Conservation (phyloP, 1,284 basidiomycete species). For the Ustilago esculenta region DNA sequence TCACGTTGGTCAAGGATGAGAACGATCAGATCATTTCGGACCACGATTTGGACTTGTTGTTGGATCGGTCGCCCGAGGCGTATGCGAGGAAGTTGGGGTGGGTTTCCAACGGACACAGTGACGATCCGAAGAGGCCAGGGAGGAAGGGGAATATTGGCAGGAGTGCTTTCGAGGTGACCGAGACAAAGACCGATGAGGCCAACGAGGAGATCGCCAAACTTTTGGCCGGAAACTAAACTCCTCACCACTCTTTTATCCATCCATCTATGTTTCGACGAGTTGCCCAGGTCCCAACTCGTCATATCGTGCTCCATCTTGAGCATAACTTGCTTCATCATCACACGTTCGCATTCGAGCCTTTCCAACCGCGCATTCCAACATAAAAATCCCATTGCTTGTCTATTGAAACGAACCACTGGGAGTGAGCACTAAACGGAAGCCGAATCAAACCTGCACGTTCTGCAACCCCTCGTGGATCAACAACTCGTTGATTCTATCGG, state of each 20-base stretch:
- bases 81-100: constrained; percentile 83
- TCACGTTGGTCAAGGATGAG: constrained; percentile 79
- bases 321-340: no score
- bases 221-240: constrained; percentile 38
- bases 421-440: constrained; percentile 2
- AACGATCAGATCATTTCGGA: constrained; percentile 82
- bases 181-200: constrained; percentile 76
- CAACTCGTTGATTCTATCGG: constrained; percentile 15
- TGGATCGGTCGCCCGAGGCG: constrained; percentile 83
- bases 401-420: no score
- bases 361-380: no score
- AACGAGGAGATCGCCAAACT: constrained; percentile 77
- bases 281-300: no score
- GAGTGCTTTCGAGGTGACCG: constrained; percentile 84
- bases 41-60: constrained; percentile 78
- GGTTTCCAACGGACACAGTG: constrained; percentile 63
- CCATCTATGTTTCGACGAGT: no score
- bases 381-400: no score
- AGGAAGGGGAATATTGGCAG: constrained; percentile 17
- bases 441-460: no score
- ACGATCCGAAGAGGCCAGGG: constrained; percentile 17
- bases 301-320: no score
- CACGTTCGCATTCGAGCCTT: no score
- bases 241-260: no score
- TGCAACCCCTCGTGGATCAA: constrained; percentile 22